Conservation (phyloP, 2,329 filamentous ascomycete genomes). For the Magnaporthales sp. region DNA sequence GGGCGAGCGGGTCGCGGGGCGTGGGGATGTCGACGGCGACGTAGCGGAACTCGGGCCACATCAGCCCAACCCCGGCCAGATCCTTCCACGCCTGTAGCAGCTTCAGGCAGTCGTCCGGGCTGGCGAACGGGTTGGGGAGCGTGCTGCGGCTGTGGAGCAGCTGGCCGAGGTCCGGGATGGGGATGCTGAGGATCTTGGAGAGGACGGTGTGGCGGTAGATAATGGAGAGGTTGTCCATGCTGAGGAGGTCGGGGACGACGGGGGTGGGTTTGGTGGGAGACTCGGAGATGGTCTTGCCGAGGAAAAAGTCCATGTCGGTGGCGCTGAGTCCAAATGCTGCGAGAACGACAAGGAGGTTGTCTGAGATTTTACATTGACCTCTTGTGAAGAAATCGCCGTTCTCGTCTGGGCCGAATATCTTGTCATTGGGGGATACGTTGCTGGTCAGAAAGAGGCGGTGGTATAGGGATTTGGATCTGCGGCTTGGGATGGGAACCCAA, state of each 20-base stretch:
- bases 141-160: not conserved
- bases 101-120: not conserved
- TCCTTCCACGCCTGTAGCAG: not conserved
- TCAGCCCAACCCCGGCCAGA: not conserved
- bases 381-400: not conserved
- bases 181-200: not conserved
- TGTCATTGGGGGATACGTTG: not conserved
- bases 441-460: not conserved
- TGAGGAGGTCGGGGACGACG: not conserved
- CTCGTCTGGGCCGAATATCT: not conserved
- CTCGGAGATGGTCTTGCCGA: not conserved
- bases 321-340: not conserved
- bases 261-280: not conserved
- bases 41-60: not conserved
- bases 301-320: not conserved
- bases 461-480: not conserved
- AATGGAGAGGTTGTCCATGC: not conserved
- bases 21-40: not conserved
- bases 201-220: conserved; percentile 1
- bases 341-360: not conserved
- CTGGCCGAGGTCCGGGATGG: not conserved
- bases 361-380: not conserved
- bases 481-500: not conserved
- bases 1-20: not conserved
- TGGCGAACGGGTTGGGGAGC: not conserved